These are phyloP conservation scores for Lanmaoa rubissima DNA, from an alignment of 768 basidiomycete genomes.

Conservation along the genomic window DNA sequence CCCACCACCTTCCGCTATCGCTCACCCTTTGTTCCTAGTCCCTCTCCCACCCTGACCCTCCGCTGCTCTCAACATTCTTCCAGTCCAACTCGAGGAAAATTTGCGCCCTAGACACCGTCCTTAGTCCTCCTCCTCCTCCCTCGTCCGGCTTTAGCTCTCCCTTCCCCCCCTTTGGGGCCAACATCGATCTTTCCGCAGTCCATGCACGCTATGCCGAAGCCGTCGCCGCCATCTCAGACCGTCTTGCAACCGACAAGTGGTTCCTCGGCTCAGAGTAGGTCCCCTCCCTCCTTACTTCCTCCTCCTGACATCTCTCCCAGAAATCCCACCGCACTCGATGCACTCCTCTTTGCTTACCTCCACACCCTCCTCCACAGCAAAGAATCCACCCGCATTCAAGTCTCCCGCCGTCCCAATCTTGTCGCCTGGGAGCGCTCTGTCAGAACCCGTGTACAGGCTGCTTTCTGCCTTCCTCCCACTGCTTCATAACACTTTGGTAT, in stretches of 20 bases:
- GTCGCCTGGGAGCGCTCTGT: constrained; percentile 78
- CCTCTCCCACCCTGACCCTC: constrained; percentile 46
- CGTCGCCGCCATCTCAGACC: constrained; percentile 67
- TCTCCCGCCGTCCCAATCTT: constrained; percentile 71
- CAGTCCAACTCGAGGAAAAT: constrained; percentile 32
- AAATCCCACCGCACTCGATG: constrained; percentile 76
- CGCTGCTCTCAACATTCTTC: constrained; percentile 43
- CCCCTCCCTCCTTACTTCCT: background rate
- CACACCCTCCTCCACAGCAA: constrained; percentile 56
- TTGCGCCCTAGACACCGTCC: constrained; percentile 44
- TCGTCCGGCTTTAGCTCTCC: constrained; percentile 65
- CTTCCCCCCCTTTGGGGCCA: constrained; percentile 58
- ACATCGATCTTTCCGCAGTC: constrained; percentile 49
- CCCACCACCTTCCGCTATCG: background rate
- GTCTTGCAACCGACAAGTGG: constrained; percentile 77
- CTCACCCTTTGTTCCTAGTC: constrained; percentile 34
- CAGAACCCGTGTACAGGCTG: constrained; percentile 51
- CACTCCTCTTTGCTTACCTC: constrained; percentile 79
- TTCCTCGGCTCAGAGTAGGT: constrained; percentile 72
- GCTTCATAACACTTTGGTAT: constrained; percentile 14
- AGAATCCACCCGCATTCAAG: constrained; percentile 52
- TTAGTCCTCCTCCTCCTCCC: constrained; percentile 68
- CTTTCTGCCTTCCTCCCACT: constrained; percentile 37
- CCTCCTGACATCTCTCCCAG: constrained; percentile 38
- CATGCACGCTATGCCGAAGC: constrained; percentile 67